Percentiles rank a stretch among this genome's conserved stretches.
phyloP scores from a whole-genome alignment of 441 rosid genomes.

The Flueggea neowawraea region DNA sequence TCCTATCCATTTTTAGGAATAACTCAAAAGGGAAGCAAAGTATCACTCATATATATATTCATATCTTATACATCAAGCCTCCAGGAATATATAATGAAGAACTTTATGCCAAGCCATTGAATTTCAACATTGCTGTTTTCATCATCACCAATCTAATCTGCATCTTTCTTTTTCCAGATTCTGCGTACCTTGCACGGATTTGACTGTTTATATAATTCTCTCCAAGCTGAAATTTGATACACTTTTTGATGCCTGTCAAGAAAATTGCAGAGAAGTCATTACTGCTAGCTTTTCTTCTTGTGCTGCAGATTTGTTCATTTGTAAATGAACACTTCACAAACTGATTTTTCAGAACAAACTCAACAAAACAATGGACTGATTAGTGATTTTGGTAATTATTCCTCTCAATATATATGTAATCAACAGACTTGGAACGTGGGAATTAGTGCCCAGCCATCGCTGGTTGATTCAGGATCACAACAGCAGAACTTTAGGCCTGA shows the following conservation, averaged over 20 bases:
- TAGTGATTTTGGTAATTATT: conserved; percentile 21
- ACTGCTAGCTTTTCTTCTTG: too few relatives aligned
- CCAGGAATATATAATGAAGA: conserved; percentile 23
- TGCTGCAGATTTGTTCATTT: background rate
- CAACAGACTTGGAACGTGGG: conserved; percentile 30
- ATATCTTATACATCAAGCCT: conserved; percentile 55
- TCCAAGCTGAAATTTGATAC: conserved; percentile 14
- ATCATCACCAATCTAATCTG: conserved; percentile 20
- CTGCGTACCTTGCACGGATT: conserved; percentile 15
- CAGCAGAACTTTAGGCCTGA: conserved; percentile 25
- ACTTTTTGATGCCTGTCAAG: conserved; percentile 15
- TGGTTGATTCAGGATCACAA: conserved; percentile 12
- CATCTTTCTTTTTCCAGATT: conserved; percentile 19
- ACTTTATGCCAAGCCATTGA: conserved; percentile 21
- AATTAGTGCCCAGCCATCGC: conserved; percentile 5
- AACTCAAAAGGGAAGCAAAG: conserved; percentile 18
- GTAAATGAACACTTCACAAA: conserved; percentile 40
- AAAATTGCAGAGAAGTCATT: background rate
- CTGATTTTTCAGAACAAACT: conserved; percentile 24
- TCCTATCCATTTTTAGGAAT: conserved; percentile 52
- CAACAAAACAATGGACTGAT: conserved; percentile 22
- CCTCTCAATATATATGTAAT: conserved; percentile 22
- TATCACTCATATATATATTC: conserved; percentile 4
- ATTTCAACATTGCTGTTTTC: conserved; percentile 14
- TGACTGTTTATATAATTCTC: conserved; percentile 5